Evolutionary conservation across 345 rosid species (phyloP).

Genomic region (Citrus mangshanensis): DNA sequence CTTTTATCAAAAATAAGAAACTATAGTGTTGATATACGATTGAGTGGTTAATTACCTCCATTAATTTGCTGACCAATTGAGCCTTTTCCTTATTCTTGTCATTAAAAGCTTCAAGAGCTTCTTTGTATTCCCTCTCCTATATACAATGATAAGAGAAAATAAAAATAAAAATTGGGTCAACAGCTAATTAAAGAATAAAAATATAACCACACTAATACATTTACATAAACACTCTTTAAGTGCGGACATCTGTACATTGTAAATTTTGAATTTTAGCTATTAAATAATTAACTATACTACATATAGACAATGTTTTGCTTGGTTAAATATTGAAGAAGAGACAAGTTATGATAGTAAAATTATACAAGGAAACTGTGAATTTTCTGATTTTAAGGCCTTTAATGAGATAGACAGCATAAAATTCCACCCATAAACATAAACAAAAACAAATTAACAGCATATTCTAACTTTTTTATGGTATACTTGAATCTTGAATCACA

Average conservation of each 20-base stretch:
- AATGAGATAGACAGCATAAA: background rate
- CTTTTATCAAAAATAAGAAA: background rate
- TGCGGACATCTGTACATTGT: background rate
- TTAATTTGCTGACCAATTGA: slow-evolving; percentile 60
- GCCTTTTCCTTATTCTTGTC: slow-evolving; percentile 86
- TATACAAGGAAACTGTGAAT: background rate
- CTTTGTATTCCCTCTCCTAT: slow-evolving; percentile 95
- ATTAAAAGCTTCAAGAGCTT: slow-evolving; percentile 80
- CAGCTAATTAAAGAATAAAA: background rate
- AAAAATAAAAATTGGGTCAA: background rate
- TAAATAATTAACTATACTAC: no score
- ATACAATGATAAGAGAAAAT: background rate
- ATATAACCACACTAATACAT: no score
- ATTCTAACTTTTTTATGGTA: background rate
- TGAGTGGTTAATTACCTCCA: slow-evolving; percentile 51
- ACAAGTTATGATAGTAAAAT: no score
- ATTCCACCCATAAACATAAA: background rate
- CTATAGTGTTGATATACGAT: no score
- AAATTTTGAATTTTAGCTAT: background rate
- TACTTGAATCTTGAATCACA: background rate
- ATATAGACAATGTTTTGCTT: no score
- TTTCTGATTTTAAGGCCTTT: background rate
- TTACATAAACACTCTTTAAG: no score
- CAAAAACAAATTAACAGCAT: background rate
- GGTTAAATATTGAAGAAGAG: no score